Evolutionary conservation across 768 basidiomycete genomes (phyloP), one percentile per base, ranked within the genome.

Genomic region (Pleurotus eryngii): DNA sequence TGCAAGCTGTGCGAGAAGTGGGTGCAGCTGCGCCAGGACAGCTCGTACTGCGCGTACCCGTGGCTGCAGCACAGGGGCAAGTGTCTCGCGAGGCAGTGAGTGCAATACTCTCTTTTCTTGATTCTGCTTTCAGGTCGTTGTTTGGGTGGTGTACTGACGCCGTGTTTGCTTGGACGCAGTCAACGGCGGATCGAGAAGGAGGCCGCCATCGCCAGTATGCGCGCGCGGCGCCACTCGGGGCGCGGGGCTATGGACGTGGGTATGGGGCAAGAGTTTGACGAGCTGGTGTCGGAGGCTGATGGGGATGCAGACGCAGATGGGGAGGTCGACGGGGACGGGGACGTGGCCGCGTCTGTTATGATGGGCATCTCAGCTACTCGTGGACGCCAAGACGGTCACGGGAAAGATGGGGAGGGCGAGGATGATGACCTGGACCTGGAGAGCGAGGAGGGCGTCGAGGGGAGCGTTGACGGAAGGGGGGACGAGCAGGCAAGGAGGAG

Each of bases 11-110:
- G 90, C 66, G 76, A 81, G 64, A 90, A 91, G 69, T 92, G 90
- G 90, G 88, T 92, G 1, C 90, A 91, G 68, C 76, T 92, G 17
- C 70, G 90, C 42, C 89, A 90, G 67, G 89, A 92, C 62, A 84
- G 82, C 59, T 82, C 83, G 8, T 92, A 86, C 67, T 92, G 89
- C 61, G 86, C 89, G 53, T 89, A 90, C 66, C 89, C 90, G 39
- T 92, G 89, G 90, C 67, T 84, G 57, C 87, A 89, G 71, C 90
- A 92, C 68, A 81, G 87, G 17, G 81, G 77, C 22, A 92, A 90
- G 69, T 91, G 90, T 73, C 67, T 89, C 46, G 80, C 82, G n/a
- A 71, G 87, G 64, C 78, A 83, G 89, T 90, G 68, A 66, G 84
- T 82, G 42, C 20, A 20, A 20, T 20, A 2, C 20, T 20, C 20